These are phyloP conservation scores for Dothistroma septosporum DNA, from an alignment of 2,329 filamentous ascomycete species.

Conservation along the genomic window DNA sequence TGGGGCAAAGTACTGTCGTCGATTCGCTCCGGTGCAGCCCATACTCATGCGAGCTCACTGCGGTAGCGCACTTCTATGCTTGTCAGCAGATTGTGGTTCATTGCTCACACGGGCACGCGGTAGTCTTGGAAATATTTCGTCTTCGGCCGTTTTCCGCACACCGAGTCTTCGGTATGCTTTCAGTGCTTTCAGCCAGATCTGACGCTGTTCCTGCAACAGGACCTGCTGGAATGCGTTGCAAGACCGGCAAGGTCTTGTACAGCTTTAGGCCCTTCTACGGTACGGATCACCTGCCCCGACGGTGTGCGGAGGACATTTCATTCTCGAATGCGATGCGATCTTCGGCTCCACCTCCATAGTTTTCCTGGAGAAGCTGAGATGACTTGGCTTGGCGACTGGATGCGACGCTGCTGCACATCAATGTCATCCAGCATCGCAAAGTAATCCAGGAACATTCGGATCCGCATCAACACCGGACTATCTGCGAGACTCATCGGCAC, in stretches of 20 bases:
- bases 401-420: background rate
- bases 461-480: background rate
- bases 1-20: too few species aligned
- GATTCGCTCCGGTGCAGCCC: too few species aligned
- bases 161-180: too few species aligned
- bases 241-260: background rate
- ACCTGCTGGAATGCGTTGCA: too few species aligned
- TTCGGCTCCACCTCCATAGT: background rate
- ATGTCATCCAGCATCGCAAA: background rate
- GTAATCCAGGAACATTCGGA: background rate
- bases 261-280: background rate
- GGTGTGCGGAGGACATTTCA: background rate
- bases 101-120: too few species aligned
- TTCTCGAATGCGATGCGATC: background rate
- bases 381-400: background rate
- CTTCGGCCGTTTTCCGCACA: too few species aligned
- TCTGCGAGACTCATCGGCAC: background rate
- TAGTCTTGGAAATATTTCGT: too few species aligned
- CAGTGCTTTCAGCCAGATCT: too few species aligned
- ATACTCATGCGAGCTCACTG: too few species aligned
- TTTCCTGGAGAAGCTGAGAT: background rate
- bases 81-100: too few species aligned
- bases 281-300: background rate
- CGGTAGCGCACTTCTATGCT: too few species aligned
- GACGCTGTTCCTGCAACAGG: too few species aligned